Conservation (phyloP, 257 asterid species). For the Paulownia fortunei region DNA sequence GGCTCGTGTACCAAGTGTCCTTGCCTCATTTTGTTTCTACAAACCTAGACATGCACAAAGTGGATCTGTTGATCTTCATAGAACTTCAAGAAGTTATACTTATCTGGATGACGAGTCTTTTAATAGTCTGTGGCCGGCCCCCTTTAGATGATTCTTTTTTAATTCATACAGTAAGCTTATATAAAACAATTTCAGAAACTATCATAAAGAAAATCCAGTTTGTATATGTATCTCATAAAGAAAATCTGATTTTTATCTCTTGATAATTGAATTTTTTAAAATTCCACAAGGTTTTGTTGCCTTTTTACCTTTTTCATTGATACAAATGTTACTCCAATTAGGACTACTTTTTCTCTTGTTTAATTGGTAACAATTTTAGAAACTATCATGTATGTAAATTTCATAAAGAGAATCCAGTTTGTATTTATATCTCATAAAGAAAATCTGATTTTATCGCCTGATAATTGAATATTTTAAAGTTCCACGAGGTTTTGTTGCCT, state of each 20-base stretch:
- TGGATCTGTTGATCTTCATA: not conserved
- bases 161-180: not conserved
- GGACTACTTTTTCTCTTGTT: not conserved
- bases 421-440: not conserved
- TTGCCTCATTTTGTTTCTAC: not conserved
- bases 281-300: not conserved
- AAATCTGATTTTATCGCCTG: not conserved
- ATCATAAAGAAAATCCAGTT: not conserved
- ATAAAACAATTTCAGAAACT: not conserved
- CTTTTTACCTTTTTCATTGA: not conserved
- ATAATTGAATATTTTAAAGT: not conserved
- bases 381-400: not conserved
- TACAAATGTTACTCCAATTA: not conserved
- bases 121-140: not conserved
- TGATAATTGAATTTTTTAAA: not conserved
- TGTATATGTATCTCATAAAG: not conserved
- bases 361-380: too few species aligned
- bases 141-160: not conserved
- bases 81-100: not conserved
- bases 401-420: not conserved
- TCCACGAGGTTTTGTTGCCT: not conserved
- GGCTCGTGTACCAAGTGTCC: too few species aligned
- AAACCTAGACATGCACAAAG: not conserved
- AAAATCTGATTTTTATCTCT: not conserved
- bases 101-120: not conserved